phyloP scores from a whole-genome alignment of 1,284 basidiomycete genomes.

The Ustilago trichophora region DNA sequence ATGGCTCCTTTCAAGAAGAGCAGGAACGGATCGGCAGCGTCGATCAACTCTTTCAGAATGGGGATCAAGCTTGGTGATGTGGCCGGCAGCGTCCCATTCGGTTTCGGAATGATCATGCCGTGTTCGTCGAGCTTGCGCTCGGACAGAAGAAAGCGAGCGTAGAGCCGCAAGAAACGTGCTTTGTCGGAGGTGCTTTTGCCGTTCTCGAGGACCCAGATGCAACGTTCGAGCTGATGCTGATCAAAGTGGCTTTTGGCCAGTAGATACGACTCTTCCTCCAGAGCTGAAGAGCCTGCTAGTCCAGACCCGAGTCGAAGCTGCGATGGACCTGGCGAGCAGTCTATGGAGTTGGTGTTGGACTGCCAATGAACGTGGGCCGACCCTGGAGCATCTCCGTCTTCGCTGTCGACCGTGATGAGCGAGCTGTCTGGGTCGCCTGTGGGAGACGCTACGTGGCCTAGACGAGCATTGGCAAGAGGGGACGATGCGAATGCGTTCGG shows the following conservation, averaged over 20 bases:
- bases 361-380: conserved; percentile 50
- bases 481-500: conserved; percentile 21
- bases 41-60: conserved; percentile 56
- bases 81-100: conserved; percentile 42
- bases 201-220: conserved; percentile 69
- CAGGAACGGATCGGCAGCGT: conserved; percentile 54
- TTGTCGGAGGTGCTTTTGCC: conserved; percentile 67
- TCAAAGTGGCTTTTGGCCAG: conserved; percentile 81
- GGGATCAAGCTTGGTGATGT: conserved; percentile 45
- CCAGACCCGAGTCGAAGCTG: conserved; percentile 3
- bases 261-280: conserved; percentile 71
- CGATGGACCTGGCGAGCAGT: conserved; percentile 30
- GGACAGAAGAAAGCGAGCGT: conserved; percentile 77
- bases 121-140: conserved; percentile 55
- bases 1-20: conserved; percentile 64
- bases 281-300: not conserved
- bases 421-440: conserved; percentile 36
- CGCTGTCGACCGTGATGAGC: conserved; percentile 40
- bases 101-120: conserved; percentile 47
- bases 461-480: conserved; percentile 24
- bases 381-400: conserved; percentile 25
- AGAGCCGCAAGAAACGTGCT: conserved; percentile 80
- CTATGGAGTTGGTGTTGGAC: conserved; percentile 41
- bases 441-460: conserved; percentile 11
- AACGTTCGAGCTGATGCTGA: conserved; percentile 81